phyloP scores from a whole-genome alignment of 768 basidiomycete species.

The Gyrodon lividus region DNA sequence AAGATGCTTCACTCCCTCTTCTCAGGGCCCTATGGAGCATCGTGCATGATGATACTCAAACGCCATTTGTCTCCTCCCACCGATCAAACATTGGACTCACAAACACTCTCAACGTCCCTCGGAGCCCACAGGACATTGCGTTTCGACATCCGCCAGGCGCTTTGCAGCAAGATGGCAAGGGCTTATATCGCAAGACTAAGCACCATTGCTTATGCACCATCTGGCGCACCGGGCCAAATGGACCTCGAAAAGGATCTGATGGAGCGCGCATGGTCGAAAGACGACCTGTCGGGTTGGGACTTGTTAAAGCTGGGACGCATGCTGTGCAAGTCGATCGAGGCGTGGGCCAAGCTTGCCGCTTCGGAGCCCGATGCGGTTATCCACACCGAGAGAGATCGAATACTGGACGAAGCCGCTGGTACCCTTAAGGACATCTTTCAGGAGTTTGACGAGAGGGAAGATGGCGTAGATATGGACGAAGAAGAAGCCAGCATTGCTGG shows the following conservation, averaged over 20 bases:
- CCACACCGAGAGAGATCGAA: slow-evolving; percentile 45
- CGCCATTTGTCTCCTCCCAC: slow-evolving; percentile 52
- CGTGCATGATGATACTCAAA: slow-evolving; percentile 63
- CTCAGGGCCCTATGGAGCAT: slow-evolving; percentile 62
- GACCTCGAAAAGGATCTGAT: slow-evolving; percentile 62
- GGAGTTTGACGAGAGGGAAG: slow-evolving; percentile 67
- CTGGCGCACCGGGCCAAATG: slow-evolving; percentile 59
- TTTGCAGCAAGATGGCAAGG: slow-evolving; percentile 61
- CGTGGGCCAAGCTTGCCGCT: slow-evolving; percentile 50
- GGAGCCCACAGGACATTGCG: slow-evolving; percentile 65
- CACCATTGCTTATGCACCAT: slow-evolving; percentile 51
- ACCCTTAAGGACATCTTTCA: slow-evolving; percentile 71
- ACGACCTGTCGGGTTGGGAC: slow-evolving; percentile 68
- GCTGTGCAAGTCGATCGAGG: slow-evolving; percentile 52
- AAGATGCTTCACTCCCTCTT: slow-evolving; percentile 57
- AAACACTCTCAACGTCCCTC: slow-evolving; percentile 41
- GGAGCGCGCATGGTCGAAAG: slow-evolving; percentile 72
- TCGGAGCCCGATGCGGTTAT: slow-evolving; percentile 27
- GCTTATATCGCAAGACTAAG: slow-evolving; percentile 60
- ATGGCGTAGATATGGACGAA: slow-evolving; percentile 54
- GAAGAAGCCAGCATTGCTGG: slow-evolving; percentile 69
- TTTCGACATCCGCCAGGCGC: slow-evolving; percentile 58
- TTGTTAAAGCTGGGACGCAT: slow-evolving; percentile 54
- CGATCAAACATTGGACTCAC: slow-evolving; percentile 23
- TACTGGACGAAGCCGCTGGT: slow-evolving; percentile 69